Evolutionary conservation across 148 eudicot genomes (phyloP).

Genomic region (Nyssa sinensis): DNA sequence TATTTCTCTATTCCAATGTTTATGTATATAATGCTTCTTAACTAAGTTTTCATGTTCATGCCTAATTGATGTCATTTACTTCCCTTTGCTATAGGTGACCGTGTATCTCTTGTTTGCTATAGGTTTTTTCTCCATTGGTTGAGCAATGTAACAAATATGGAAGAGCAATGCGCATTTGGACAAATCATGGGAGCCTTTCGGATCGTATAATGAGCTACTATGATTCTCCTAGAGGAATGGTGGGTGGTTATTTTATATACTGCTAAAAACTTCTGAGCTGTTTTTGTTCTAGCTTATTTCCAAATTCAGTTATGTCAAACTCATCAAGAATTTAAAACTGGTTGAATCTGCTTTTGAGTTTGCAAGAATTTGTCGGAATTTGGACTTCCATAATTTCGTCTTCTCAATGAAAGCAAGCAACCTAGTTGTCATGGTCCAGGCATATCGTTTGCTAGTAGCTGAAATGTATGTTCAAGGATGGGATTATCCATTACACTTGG

Average conservation of each 20-base stretch:
- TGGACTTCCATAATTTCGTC: constrained; percentile 91
- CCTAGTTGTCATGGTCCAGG: constrained; percentile 96
- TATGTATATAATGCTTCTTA: too few relatives aligned
- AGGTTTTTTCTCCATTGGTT: constrained; percentile 94
- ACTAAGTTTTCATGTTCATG: too few relatives aligned
- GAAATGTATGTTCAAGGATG: constrained; percentile 96
- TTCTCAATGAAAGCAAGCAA: constrained; percentile 99
- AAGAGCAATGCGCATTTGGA: constrained; percentile 96
- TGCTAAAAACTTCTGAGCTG: background rate
- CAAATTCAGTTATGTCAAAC: constrained; percentile 10
- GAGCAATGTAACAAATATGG: constrained; percentile 96
- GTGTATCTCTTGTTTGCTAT: too few relatives aligned
- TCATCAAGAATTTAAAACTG: constrained; percentile 39
- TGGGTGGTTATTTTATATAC: constrained; percentile 21
- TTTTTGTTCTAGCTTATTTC: background rate
- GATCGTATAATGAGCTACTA: constrained; percentile 99
- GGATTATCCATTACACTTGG: constrained; percentile 95
- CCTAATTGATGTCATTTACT: too few relatives aligned
- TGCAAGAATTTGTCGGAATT: constrained; percentile 89
- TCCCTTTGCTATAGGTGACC: too few relatives aligned
- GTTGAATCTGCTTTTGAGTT: constrained; percentile 99
- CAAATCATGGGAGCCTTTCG: constrained; percentile 98
- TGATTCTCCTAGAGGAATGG: constrained; percentile 99
- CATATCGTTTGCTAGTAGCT: constrained; percentile 88
- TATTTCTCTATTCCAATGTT: too few relatives aligned